A percentile compares a stretch with the other conserved stretches of the same genome.
These are phyloP conservation scores for Lentinula novae-zelandiae DNA, from an alignment of 1,284 basidiomycete genomes.

Conservation along the genomic window DNA sequence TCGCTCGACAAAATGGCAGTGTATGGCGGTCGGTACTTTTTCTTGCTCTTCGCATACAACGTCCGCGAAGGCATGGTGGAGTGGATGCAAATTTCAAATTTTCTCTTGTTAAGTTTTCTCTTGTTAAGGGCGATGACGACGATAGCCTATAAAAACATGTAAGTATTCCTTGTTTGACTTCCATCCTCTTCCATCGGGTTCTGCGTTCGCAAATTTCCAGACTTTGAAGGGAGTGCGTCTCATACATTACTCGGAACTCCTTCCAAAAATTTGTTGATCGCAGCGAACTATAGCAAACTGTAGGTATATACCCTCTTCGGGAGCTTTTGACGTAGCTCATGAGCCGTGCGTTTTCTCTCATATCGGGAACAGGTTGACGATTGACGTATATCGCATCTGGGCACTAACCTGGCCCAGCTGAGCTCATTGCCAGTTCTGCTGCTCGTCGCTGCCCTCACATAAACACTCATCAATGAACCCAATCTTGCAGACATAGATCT, in stretches of 20 bases:
- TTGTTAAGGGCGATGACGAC: constrained; percentile 48
- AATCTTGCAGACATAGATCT: constrained; percentile 46
- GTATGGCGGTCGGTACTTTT: too few relatives aligned
- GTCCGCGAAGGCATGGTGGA: constrained; percentile 39
- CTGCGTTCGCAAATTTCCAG: constrained; percentile 15
- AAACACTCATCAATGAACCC: constrained; percentile 28
- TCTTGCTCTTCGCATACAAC: too few relatives aligned
- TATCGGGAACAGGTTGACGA: not conserved
- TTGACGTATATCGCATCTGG: constrained; percentile 15
- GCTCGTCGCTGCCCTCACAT: not conserved
- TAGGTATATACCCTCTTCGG: constrained; percentile 13
- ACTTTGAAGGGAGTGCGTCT: constrained; percentile 42
- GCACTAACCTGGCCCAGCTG: constrained; percentile 43
- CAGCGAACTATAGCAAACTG: not conserved
- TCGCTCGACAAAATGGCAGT: too few relatives aligned
- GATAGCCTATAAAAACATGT: constrained; percentile 30
- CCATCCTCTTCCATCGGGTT: too few relatives aligned
- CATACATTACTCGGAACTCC: not conserved
- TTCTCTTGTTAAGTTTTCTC: constrained; percentile 47
- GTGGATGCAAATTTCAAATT: constrained; percentile 43
- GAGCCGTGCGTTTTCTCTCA: constrained; percentile 24
- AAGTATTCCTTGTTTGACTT: not conserved
- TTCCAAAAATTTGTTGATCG: too few relatives aligned
- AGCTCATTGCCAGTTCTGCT: constrained; percentile 16
- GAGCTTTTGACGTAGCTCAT: constrained; percentile 45